Evolutionary conservation across 1,139 yeast species (phyloP).

Genomic region (Zygotorulaspora mrakii): DNA sequence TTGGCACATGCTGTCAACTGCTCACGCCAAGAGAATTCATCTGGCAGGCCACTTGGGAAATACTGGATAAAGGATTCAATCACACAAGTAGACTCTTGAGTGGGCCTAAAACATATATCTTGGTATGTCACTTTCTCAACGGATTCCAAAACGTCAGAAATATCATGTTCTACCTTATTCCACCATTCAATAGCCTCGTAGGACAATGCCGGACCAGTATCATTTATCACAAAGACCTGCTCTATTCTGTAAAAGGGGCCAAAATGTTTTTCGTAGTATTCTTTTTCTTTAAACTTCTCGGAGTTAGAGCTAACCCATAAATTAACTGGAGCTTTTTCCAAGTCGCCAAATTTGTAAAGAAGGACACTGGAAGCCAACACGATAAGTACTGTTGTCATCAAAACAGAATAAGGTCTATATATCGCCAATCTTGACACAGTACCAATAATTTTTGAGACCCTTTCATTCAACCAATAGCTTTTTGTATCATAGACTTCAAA

Average conservation of each 20-base stretch:
- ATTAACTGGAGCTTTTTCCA: conserved; percentile 76
- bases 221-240: conserved; percentile 74
- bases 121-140: conserved; percentile 41
- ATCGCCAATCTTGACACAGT: conserved; percentile 56
- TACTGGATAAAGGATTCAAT: conserved; percentile 91
- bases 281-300: conserved; percentile 65
- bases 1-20: conserved; percentile 58
- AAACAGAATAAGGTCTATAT: conserved; percentile 52
- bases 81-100: conserved; percentile 68
- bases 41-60: conserved; percentile 65
- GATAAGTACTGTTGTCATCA: conserved; percentile 45
- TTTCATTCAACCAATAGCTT: conserved; percentile 17
- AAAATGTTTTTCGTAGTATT: conserved; percentile 70
- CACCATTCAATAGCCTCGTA: conserved; percentile 82
- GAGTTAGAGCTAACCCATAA: conserved; percentile 87
- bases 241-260: conserved; percentile 92
- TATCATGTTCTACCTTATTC: conserved; percentile 67
- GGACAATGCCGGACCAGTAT: conserved; percentile 57
- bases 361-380: conserved; percentile 53
- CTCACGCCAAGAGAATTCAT: conserved; percentile 50
- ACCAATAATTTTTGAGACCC: conserved; percentile 38
- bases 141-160: conserved; percentile 37
- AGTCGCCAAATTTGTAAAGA: conserved; percentile 45
- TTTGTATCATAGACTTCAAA: conserved; percentile 19
- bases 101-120: conserved; percentile 82